These are phyloP conservation scores for Alternaria brassicicola DNA, from an alignment of 2,329 filamentous ascomycete species.

Conservation along the genomic window DNA sequence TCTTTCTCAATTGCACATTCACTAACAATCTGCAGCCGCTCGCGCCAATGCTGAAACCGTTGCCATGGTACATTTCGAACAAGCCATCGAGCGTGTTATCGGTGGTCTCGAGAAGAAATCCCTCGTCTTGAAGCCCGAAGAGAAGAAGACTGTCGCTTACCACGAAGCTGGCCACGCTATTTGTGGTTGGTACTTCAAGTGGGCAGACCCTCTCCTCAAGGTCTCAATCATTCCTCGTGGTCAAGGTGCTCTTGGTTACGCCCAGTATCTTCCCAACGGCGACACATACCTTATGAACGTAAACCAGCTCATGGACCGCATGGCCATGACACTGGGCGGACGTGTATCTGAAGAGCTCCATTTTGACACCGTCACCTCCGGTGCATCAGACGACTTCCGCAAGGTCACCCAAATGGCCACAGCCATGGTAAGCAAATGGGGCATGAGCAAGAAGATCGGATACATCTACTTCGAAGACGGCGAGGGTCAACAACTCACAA, in stretches of 20 bases:
- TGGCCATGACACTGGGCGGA: conserved; percentile 98
- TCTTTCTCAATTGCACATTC: not conserved
- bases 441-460: conserved; percentile 94
- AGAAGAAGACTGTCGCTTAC: conserved; percentile 96
- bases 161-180: conserved; percentile 98
- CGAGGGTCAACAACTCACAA: conserved; percentile 80
- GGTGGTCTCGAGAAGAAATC: conserved; percentile 98
- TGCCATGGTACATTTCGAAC: conserved; percentile 90
- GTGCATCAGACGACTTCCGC: conserved; percentile 96
- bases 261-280: conserved; percentile 89
- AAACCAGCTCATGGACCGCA: conserved; percentile 96
- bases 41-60: conserved; percentile 80
- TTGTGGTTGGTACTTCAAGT: conserved; percentile 96
- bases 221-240: conserved; percentile 98
- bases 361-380: conserved; percentile 94
- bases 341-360: conserved; percentile 95
- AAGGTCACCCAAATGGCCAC: conserved; percentile 97
- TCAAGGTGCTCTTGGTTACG: conserved; percentile 91
- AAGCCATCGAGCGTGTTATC: conserved; percentile 95
- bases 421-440: conserved; percentile 99
- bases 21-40: conserved; percentile 70
- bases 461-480: conserved; percentile 89
- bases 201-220: conserved; percentile 96
- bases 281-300: conserved; percentile 97
- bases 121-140: conserved; percentile 86